Evolutionary conservation across 371 early-diverging fungal species (phyloP).

Genomic region (Furculomyces boomerangus): DNA sequence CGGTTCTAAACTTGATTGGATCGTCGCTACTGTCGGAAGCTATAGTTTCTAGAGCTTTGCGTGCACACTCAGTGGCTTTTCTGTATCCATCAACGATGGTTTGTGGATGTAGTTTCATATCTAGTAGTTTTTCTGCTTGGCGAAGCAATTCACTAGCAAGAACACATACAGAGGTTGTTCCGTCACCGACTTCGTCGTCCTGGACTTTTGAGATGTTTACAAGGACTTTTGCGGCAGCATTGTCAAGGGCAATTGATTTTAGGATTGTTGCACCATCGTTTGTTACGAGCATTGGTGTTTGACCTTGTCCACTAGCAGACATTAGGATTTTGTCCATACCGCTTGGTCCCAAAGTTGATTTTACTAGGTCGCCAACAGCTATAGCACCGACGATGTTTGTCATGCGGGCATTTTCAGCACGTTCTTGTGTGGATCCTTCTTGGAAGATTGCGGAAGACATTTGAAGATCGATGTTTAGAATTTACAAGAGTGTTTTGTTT

Average conservation of each 20-base stretch:
- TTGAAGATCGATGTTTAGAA: not conserved
- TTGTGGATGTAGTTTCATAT: constrained; percentile 94
- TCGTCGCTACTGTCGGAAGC: constrained; percentile 59
- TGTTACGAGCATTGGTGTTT: constrained; percentile 79
- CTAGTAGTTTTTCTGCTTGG: constrained; percentile 88
- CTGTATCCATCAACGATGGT: constrained; percentile 96
- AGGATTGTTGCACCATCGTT: constrained; percentile 99
- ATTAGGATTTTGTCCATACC: constrained; percentile 96
- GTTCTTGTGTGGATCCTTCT: constrained; percentile 86
- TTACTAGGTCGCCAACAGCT: constrained; percentile 95
- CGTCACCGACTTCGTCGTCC: constrained; percentile 99
- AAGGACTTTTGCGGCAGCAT: constrained; percentile 96
- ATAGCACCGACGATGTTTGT: constrained; percentile 84
- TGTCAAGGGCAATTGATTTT: constrained; percentile 94
- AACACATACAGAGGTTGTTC: constrained; percentile 98
- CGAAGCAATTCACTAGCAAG: constrained; percentile 93
- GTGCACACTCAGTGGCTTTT: constrained; percentile 75
- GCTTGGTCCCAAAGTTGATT: constrained; percentile 74
- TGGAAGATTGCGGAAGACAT: constrained; percentile 43
- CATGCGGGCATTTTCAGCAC: constrained; percentile 95
- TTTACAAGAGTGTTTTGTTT: too few relatives aligned
- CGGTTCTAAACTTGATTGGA: constrained; percentile 53
- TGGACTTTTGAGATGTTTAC: constrained; percentile 95
- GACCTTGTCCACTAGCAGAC: constrained; percentile 37
- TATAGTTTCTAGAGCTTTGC: constrained; percentile 61